These are phyloP conservation scores for Paecilomyces sp. DNA, from an alignment of 2,329 filamentous ascomycete genomes.

Conservation along the genomic window DNA sequence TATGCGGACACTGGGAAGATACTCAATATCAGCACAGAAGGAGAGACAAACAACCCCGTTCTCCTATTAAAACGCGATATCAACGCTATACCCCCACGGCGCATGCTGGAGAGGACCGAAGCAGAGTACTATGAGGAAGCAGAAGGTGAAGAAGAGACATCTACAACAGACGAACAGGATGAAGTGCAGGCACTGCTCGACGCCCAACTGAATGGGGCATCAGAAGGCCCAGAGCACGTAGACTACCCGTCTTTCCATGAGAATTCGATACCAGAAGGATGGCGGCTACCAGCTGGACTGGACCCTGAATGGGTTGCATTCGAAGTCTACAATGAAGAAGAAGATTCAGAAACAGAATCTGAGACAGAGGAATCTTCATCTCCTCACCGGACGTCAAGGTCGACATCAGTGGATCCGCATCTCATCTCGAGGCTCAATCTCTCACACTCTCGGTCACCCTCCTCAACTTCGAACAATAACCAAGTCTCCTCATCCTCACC, in stretches of 20 bases:
- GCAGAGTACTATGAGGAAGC: slow-evolving; percentile 25
- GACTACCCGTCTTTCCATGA: slow-evolving; percentile 20
- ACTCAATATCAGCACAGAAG: slow-evolving; percentile 68
- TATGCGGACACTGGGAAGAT: slow-evolving; percentile 88
- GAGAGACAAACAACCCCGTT: slow-evolving; percentile 64
- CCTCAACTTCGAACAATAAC: slow-evolving; percentile 4
- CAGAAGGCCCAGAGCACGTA: not conserved
- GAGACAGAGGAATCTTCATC: slow-evolving; percentile 30
- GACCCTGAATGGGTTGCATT: slow-evolving; percentile 90
- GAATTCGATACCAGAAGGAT: slow-evolving; percentile 34
- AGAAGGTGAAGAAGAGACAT: slow-evolving; percentile 15
- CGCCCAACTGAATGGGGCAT: slow-evolving; percentile 24
- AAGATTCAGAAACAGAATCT: slow-evolving; percentile 49
- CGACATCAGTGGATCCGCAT: slow-evolving; percentile 32
- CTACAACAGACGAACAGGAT: slow-evolving; percentile 31
- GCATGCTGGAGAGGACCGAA: slow-evolving; percentile 47
- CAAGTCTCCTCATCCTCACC: slow-evolving; percentile 17
- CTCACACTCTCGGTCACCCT: slow-evolving; percentile 3
- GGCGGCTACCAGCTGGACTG: slow-evolving; percentile 63
- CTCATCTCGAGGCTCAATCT: slow-evolving; percentile 45
- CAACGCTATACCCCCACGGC: slow-evolving; percentile 54
- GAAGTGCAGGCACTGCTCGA: slow-evolving; percentile 33
- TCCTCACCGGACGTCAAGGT: slow-evolving; percentile 10
- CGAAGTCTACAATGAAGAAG: slow-evolving; percentile 67
- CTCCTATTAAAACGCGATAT: slow-evolving; percentile 67